These are phyloP conservation scores for Sporisorium scitamineum DNA, from an alignment of 1,284 basidiomycete genomes.

Conservation along the genomic window DNA sequence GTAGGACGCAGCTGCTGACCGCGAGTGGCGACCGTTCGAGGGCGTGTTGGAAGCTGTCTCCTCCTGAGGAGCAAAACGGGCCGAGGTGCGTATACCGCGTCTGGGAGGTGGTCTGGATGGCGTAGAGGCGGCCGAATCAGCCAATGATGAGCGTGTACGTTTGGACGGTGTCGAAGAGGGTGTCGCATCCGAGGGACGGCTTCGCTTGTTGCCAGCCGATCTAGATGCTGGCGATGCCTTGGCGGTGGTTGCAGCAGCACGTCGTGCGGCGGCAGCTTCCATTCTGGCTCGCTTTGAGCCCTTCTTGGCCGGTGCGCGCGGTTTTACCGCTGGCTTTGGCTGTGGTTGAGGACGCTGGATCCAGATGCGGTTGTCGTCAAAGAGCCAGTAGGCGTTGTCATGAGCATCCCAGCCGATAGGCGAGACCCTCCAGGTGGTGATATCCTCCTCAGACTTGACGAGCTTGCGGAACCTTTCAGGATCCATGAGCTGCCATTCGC, in stretches of 20 bases:
- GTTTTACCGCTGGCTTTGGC: constrained; percentile 45
- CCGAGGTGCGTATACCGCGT: constrained; percentile 43
- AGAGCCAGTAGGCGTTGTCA: constrained; percentile 86
- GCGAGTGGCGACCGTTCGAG: constrained; percentile 19
- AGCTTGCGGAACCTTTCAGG: constrained; percentile 72
- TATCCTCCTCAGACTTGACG: constrained; percentile 72
- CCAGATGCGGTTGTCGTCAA: constrained; percentile 88
- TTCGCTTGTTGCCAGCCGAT: constrained; percentile 72
- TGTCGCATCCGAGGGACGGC: constrained; percentile 69
- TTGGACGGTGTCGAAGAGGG: constrained; percentile 38
- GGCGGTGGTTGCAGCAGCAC: constrained; percentile 70
- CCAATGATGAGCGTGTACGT: constrained; percentile 34
- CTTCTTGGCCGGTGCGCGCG: constrained; percentile 49
- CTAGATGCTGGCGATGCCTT: constrained; percentile 75
- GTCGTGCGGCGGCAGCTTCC: constrained; percentile 53
- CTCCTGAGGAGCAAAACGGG: constrained; percentile 35
- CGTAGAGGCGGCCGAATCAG: constrained; percentile 30
- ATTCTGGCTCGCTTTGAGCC: constrained; percentile 39
- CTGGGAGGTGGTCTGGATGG: constrained; percentile 34
- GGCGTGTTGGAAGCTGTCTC: constrained; percentile 25
- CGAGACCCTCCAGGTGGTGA: constrained; percentile 75
- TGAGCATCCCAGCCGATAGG: constrained; percentile 87
- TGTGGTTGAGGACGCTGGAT: constrained; percentile 75
- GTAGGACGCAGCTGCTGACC: constrained; percentile 18
- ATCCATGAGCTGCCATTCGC: constrained; percentile 74